phyloP scores from a whole-genome alignment of 2,329 filamentous ascomycete genomes.

The Cladosporium halotolerans region DNA sequence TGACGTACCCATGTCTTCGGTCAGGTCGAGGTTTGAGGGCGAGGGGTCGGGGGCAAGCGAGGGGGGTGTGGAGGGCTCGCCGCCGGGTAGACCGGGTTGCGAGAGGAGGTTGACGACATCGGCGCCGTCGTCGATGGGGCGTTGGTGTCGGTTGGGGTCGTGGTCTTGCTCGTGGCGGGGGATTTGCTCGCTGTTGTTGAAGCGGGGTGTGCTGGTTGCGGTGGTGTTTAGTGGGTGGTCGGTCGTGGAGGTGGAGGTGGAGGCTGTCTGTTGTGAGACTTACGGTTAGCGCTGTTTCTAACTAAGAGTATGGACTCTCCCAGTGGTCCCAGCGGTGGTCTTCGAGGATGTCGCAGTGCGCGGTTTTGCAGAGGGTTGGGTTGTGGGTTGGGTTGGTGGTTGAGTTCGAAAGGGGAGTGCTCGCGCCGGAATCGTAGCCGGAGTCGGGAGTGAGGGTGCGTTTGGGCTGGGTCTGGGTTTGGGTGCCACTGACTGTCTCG shows the following conservation, averaged over 20 bases:
- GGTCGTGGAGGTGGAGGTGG: conserved; percentile 18
- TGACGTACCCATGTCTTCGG: conserved; percentile 23
- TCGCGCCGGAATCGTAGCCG: conserved; percentile 15
- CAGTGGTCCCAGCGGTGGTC: conserved; percentile 30
- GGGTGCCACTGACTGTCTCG: conserved; percentile 37
- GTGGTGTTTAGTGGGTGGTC: conserved; percentile 23
- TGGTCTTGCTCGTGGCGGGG: conserved; percentile 23
- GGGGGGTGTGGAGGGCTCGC: background rate
- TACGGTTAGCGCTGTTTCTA: conserved; percentile 22
- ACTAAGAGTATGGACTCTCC: conserved; percentile 26
- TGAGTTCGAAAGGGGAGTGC: conserved; percentile 10
- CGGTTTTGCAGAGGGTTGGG: conserved; percentile 7
- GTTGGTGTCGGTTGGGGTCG: conserved; percentile 20
- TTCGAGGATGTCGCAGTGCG: conserved; percentile 11
- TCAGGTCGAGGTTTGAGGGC: conserved; percentile 8
- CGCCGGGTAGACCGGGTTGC: conserved; percentile 15
- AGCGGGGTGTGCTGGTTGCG: conserved; percentile 14
- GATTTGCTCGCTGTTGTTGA: conserved; percentile 22
- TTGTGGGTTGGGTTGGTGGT: conserved; percentile 3
- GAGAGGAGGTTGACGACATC: conserved; percentile 30
- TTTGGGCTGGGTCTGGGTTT: conserved; percentile 15
- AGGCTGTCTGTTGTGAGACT: conserved; percentile 19
- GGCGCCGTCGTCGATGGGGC: conserved; percentile 26
- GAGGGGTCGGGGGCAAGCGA: conserved; percentile 1
- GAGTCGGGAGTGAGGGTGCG: conserved; percentile 18